Evolutionary conservation across 768 basidiomycete genomes (phyloP), one percentile per base, ranked within the genome.

Genomic region (Trametes cinnabarina): DNA sequence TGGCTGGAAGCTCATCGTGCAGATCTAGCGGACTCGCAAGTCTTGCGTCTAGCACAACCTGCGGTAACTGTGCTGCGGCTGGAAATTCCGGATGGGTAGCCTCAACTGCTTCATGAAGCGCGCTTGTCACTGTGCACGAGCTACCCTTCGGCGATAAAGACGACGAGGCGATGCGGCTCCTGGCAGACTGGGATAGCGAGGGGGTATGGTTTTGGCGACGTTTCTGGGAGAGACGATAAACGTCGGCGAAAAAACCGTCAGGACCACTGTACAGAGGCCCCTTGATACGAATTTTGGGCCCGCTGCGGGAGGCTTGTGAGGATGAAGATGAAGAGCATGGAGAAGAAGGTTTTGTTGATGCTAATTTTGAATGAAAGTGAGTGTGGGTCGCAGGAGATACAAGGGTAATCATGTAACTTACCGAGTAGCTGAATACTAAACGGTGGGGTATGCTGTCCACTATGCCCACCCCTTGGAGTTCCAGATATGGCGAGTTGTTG

Each of bases 171-270:
- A 2, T 6, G 47, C 7, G 10, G n/a, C 6, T 2, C 14, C 42
- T 4, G 41, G 3, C 9, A 15, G 15, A 42, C 32, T 43, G 48
- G 10, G 55, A 35, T 1, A 47, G 19, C 12, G 9, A 35, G 1
- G 51, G 26, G 10, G 9, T 15, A 1, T 20, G 46, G 23, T 11
- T 30, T 15, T 39, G 34, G 23, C 48, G 44, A 6, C 48, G 46
- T 23, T 57, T 57, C 42, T 47, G 32, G 23, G 26, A 32, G 25
- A 40, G 22, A 5, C 50, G 42, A 20, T 51, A 53, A 7, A 51
- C 55, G 7, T 17, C n/a, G 11, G 25, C 28, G 34, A 61, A 61
- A 46, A 61, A 61, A 1, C 60, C 60, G 22, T 61, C 26, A 3
- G 49, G 22, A 0, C 51, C 51, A 11, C 51, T 50, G 26, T 47